A percentile compares a stretch with the other conserved stretches of the same genome.
phyloP scores from a whole-genome alignment of 768 basidiomycete species.

The Sistotremastrum niveocremeum region DNA sequence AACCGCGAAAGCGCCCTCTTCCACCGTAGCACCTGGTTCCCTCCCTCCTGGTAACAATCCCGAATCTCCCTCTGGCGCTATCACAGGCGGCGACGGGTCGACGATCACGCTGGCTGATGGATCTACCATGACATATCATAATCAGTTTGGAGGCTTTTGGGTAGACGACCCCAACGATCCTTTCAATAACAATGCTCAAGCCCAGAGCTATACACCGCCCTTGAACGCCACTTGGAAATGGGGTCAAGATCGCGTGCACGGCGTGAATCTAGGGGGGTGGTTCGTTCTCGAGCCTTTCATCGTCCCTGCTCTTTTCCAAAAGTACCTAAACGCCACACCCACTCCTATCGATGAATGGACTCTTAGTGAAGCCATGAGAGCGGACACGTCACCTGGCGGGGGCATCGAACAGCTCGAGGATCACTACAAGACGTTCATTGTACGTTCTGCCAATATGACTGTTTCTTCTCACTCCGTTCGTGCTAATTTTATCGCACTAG shows the following conservation, averaged over 20 bases:
- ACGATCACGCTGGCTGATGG: conserved; percentile 53
- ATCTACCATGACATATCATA: conserved; percentile 59
- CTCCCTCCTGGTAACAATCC: conserved; percentile 1
- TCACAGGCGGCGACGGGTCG: conserved; percentile 58
- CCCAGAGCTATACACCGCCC: conserved; percentile 71
- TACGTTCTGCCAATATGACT: conserved; percentile 22
- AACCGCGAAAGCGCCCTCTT: neutral
- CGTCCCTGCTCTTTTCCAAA: conserved; percentile 46
- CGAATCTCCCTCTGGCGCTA: conserved; percentile 15
- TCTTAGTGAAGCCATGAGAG: conserved; percentile 49
- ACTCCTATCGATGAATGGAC: conserved; percentile 52
- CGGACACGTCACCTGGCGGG: conserved; percentile 41
- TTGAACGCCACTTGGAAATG: conserved; percentile 66
- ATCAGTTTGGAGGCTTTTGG: conserved; percentile 67
- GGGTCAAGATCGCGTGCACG: conserved; percentile 45
- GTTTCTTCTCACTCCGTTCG: neutral
- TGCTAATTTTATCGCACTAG: conserved; percentile 22
- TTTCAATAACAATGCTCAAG: conserved; percentile 58
- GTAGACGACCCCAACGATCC: conserved; percentile 55
- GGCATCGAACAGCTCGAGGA: conserved; percentile 53
- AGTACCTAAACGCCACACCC: conserved; percentile 27
- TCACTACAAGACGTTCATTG: conserved; percentile 77
- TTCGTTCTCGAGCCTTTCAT: conserved; percentile 75
- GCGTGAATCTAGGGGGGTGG: conserved; percentile 63
- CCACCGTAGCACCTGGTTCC: neutral